These are phyloP conservation scores for Dalbergia oliveri DNA, from an alignment of 306 rosid genomes.

Conservation along the genomic window DNA sequence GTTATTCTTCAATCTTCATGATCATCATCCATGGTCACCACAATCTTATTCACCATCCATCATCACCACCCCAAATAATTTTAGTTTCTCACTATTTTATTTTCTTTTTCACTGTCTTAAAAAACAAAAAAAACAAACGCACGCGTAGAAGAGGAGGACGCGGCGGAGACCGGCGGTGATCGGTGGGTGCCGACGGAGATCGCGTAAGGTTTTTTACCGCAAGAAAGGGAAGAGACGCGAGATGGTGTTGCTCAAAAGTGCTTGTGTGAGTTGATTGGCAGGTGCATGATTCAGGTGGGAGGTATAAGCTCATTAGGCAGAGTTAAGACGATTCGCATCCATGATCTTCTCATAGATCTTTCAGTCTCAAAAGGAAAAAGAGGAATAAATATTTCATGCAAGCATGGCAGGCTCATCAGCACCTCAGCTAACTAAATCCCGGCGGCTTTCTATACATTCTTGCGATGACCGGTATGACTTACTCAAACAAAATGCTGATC, in stretches of 20 bases:
- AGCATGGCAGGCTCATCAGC: conserved; percentile 39
- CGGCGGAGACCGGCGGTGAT: too few species aligned
- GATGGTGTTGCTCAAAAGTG: conserved; percentile 55
- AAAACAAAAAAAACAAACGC: too few species aligned
- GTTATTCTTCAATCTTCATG: too few species aligned
- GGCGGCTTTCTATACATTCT: conserved; percentile 57
- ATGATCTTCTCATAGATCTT: conserved; percentile 57
- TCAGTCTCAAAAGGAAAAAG: conserved; percentile 52
- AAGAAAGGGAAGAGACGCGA: conserved; percentile 50
- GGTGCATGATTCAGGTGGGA: conserved; percentile 62
- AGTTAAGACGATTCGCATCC: conserved; percentile 56
- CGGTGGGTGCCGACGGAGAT: too few species aligned
- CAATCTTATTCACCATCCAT: too few species aligned
- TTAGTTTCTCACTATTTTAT: too few species aligned
- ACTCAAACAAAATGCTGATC: conserved; percentile 46
- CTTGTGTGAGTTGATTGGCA: conserved; percentile 56
- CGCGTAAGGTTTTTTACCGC: conserved; percentile 59
- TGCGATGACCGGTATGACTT: conserved; percentile 56
- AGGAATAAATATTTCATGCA: conserved; percentile 45
- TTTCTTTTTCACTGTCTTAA: too few species aligned
- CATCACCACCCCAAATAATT: too few species aligned
- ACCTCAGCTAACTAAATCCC: conserved; percentile 44
- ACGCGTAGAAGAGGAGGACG: too few species aligned
- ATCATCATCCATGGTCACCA: too few species aligned
- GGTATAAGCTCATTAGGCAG: conserved; percentile 55